These are phyloP conservation scores for Schizosaccharomyces lindneri DNA, from an alignment of 805 yeast genomes.

Conservation along the genomic window DNA sequence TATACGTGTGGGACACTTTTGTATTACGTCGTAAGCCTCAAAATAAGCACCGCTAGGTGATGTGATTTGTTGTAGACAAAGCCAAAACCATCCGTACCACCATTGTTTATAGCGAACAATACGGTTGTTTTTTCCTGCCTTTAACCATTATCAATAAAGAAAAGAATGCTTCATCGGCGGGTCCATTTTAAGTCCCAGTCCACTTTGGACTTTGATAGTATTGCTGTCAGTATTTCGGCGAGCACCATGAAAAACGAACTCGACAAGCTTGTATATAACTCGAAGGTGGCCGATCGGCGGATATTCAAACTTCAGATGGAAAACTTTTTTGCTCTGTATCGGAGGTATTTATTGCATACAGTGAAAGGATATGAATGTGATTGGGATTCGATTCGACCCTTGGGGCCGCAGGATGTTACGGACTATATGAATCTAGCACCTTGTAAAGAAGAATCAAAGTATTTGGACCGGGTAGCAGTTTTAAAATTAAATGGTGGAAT, in stretches of 20 bases:
- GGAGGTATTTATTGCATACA: conserved; percentile 75
- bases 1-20: no score
- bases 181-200: not conserved
- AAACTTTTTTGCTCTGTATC: conserved; percentile 70
- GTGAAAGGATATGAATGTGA: conserved; percentile 31
- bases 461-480: conserved; percentile 66
- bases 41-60: no score
- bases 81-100: no score
- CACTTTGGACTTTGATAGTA: not conserved
- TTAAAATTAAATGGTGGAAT: conserved; percentile 92
- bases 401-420: not conserved
- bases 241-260: not conserved
- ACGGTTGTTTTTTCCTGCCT: not conserved
- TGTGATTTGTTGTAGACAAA: no score
- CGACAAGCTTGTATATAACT: not conserved
- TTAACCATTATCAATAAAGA: not conserved
- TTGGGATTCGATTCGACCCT: not conserved
- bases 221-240: not conserved
- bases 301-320: conserved; percentile 76
- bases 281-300: not conserved
- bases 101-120: not conserved
- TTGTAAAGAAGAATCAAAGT: not conserved
- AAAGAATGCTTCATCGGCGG: not conserved
- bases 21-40: no score
- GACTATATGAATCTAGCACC: not conserved